Evolutionary conservation across 257 asterid species (phyloP), one percentile per base, ranked within the genome.

Genomic region (Voacanga thouarsii): DNA sequence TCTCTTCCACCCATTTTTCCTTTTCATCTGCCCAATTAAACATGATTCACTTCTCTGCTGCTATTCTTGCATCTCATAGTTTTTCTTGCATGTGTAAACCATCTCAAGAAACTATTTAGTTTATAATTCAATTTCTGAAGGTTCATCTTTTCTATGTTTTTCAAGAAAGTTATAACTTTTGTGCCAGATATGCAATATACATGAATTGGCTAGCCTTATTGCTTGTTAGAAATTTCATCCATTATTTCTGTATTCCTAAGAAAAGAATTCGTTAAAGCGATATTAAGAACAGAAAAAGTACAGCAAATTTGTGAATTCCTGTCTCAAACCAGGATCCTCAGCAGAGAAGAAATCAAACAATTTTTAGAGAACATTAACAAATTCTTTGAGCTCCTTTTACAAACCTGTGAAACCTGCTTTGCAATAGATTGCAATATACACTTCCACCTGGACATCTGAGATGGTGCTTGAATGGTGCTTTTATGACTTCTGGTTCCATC

Each of bases 341-440:
- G 15, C 59, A 21, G 49, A 19, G 39, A 63, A 63, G 68, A 24
- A 67, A 41, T 39, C 19, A 64, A n/a, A 23, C 16, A 30, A 15
- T 18, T 67, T 67, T 19, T 19, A 7, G 28, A 39, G 50, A 67
- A 67, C 49, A 72, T 19, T 9, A 33, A 50, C 49, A 51, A 49
- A 51, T 24, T 47, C 41, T 43, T 41, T 60, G 24, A 45, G 69
- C 60, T 83, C 41, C 75, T 78, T 76, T 82, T 60, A 82, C 96
- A 53, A 87, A 94, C 98, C 97, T 94, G 98, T 60, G 97, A 91
- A 83, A 94, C 96, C 80, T 94, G 98, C 84, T 91, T 94, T 75
- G 92, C 87, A 78, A 94, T 84, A 75, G 97, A 89, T 83, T 89
- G 90, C 69, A 94, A 72, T 37, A 94, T 64, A 75, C 97, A 89